Evolutionary conservation across 305 asterid species (phyloP).

Genomic region (Fraxinus floribunda): DNA sequence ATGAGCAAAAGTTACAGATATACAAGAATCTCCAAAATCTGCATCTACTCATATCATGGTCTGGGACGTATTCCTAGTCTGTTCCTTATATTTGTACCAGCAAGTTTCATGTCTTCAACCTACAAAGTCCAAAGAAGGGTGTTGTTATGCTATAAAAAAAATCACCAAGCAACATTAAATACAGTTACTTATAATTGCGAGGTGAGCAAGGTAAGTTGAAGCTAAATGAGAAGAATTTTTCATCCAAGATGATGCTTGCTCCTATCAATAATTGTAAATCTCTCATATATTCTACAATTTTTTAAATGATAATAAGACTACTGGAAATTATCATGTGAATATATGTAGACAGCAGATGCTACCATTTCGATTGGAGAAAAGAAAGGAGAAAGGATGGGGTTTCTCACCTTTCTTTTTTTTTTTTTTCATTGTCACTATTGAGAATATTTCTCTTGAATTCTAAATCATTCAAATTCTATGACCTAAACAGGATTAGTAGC

Average conservation of each 20-base stretch:
- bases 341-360: neutral
- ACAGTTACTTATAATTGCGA: neutral
- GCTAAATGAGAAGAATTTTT: neutral
- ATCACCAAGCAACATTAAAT: neutral
- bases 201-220: neutral
- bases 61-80: constrained; percentile 53
- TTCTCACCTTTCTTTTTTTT: neutral
- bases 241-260: neutral
- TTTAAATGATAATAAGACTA: neutral
- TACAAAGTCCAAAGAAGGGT: constrained; percentile 23
- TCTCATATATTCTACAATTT: neutral
- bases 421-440: neutral
- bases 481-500: neutral
- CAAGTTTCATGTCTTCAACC: constrained; percentile 67
- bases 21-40: neutral
- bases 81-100: constrained; percentile 56
- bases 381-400: neutral
- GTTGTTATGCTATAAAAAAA: neutral
- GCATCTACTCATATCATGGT: constrained; percentile 35
- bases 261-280: neutral
- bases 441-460: neutral
- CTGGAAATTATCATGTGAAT: neutral
- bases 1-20: neutral
- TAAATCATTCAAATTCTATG: neutral
- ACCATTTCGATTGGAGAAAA: neutral